phyloP scores from a whole-genome alignment of 1,284 basidiomycete species.

The Mycena sp. region DNA sequence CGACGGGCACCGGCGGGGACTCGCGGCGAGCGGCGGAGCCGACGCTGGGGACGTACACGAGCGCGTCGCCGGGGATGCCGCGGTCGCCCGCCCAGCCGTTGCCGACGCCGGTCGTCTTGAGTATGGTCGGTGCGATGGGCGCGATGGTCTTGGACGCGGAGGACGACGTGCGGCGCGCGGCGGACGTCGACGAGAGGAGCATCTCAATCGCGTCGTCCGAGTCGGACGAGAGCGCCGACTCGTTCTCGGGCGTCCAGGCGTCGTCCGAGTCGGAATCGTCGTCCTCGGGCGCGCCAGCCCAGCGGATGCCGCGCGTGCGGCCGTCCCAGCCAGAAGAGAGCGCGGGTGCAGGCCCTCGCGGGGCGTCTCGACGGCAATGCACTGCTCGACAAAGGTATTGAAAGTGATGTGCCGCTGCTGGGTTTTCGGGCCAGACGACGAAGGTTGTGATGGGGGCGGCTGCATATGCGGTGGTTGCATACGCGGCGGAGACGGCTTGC shows the following conservation, averaged over 20 bases:
- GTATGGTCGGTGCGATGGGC: constrained; percentile 91
- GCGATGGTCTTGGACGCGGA: constrained; percentile 76
- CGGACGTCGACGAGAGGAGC: constrained; percentile 33
- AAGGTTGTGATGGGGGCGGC: background rate
- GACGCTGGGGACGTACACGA: constrained; percentile 7
- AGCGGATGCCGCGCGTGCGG: constrained; percentile 36
- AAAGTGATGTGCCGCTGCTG: constrained; percentile 92
- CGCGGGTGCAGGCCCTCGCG: constrained; percentile 42
- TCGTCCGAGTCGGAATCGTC: constrained; percentile 14
- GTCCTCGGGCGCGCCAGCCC: constrained; percentile 7
- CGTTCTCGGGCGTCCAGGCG: background rate
- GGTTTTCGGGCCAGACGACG: too few species aligned
- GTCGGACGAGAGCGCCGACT: constrained; percentile 33
- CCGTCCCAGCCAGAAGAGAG: constrained; percentile 35
- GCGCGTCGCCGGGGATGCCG: constrained; percentile 32
- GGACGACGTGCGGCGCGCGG: too few species aligned
- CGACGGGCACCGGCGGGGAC: background rate
- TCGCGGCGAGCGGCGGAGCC: too few species aligned
- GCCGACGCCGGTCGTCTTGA: constrained; percentile 80
- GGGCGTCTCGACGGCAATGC: constrained; percentile 86
- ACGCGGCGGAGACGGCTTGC: constrained; percentile 75
- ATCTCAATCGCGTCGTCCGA: constrained; percentile 31
- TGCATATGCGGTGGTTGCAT: constrained; percentile 48
- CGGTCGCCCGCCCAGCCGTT: constrained; percentile 52
- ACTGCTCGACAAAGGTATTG: constrained; percentile 98